Percentiles rank a stretch among this genome's conserved stretches.
Conservation (phyloP, 164 flowering plant genomes). For the Cinnamomum micranthum region DNA sequence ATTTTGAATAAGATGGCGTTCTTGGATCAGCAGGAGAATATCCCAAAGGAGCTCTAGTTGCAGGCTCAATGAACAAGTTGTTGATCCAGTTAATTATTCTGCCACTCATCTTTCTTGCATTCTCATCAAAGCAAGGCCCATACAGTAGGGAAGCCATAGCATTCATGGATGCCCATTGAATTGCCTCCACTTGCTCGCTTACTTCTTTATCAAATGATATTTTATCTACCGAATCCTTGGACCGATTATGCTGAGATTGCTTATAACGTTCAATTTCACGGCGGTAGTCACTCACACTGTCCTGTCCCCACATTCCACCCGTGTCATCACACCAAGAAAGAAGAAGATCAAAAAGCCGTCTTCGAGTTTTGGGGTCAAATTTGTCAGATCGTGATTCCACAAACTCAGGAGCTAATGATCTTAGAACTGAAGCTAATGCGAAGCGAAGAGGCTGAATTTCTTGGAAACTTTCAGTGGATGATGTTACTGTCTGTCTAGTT, state of each 20-base stretch:
- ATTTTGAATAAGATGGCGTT: conserved; percentile 91
- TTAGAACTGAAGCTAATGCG: conserved; percentile 88
- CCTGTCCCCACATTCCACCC: conserved; percentile 78
- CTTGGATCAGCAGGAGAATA: conserved; percentile 98
- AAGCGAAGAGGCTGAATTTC: conserved; percentile 92
- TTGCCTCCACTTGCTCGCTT: conserved; percentile 89
- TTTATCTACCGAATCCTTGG: conserved; percentile 93
- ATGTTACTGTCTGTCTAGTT: conserved; percentile 50
- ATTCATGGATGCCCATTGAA: conserved; percentile 98
- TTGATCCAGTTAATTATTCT: conserved; percentile 94
- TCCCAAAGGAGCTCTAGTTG: conserved; percentile 90
- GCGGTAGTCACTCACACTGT: conserved; percentile 77
- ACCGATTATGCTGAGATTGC: conserved; percentile 75
- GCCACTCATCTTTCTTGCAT: conserved; percentile 97
- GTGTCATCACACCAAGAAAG: conserved; percentile 93
- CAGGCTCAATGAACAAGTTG: conserved; percentile 82
- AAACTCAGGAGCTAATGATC: conserved; percentile 89
- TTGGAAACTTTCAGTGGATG: conserved; percentile 76
- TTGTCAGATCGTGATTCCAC: conserved; percentile 89
- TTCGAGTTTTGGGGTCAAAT: conserved; percentile 84
- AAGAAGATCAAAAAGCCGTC: conserved; percentile 87
- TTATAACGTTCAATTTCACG: conserved; percentile 95
- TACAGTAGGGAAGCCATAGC: conserved; percentile 94
- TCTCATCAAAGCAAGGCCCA: conserved; percentile 99
- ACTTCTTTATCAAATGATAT: conserved; percentile 91